Evolutionary conservation across 768 basidiomycete genomes (phyloP).

Genomic region (Phlegmacium glaucopus): DNA sequence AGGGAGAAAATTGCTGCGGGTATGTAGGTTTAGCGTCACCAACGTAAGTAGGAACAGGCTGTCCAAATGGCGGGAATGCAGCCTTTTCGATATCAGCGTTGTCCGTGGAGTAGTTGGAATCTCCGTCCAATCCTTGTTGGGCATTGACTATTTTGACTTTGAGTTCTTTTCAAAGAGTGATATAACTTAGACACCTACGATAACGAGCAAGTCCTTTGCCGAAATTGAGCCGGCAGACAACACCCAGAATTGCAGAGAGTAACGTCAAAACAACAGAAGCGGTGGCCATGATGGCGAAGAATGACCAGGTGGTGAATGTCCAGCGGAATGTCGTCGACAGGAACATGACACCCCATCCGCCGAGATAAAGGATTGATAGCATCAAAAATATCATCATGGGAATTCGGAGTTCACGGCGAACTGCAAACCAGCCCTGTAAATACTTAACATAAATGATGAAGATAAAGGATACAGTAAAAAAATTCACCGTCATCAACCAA

Average conservation of each 20-base stretch:
- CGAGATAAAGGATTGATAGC: constrained; percentile 57
- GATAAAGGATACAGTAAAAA: not conserved
- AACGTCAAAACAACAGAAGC: constrained; percentile 57
- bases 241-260: constrained; percentile 53
- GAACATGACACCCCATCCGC: constrained; percentile 74
- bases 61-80: constrained; percentile 54
- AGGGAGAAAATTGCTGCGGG: too few species aligned
- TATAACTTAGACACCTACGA: constrained; percentile 40
- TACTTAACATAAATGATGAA: not conserved
- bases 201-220: constrained; percentile 69
- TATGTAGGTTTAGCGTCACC: constrained; percentile 21
- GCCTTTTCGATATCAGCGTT: constrained; percentile 55
- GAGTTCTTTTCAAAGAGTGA: constrained; percentile 2
- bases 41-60: constrained; percentile 53
- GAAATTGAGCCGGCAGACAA: constrained; percentile 72
- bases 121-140: constrained; percentile 35
- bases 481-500: constrained; percentile 60
- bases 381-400: constrained; percentile 63
- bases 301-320: constrained; percentile 70
- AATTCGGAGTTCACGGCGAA: constrained; percentile 59
- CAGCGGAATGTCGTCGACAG: constrained; percentile 69
- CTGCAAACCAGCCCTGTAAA: constrained; percentile 69
- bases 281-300: constrained; percentile 64
- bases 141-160: constrained; percentile 43
- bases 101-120: constrained; percentile 15